A percentile compares a stretch with the other conserved stretches of the same genome.
These are phyloP conservation scores for Choiromyces venosus DNA, from an alignment of 495 filamentous ascomycete species.

Conservation along the genomic window DNA sequence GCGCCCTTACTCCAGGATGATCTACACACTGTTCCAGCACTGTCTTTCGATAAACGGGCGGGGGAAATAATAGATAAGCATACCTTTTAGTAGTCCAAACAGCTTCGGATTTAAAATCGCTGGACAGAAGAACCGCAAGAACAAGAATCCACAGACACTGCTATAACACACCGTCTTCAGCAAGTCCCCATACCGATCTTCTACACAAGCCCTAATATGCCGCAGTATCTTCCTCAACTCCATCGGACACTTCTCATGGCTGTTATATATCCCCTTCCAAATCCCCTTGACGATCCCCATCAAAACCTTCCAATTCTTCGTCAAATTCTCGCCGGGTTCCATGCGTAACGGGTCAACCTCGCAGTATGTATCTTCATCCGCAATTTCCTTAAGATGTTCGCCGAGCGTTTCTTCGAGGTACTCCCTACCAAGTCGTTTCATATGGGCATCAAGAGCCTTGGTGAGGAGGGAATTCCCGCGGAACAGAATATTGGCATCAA, in stretches of 20 bases:
- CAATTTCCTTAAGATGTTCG: slow-evolving; percentile 81
- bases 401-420: slow-evolving; percentile 83
- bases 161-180: slow-evolving; percentile 88
- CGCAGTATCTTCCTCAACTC: slow-evolving; percentile 85
- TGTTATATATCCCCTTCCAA: slow-evolving; percentile 75
- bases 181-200: slow-evolving; percentile 96
- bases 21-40: slow-evolving; percentile 49
- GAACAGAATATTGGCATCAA: slow-evolving; percentile 92
- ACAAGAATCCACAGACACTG: slow-evolving; percentile 93
- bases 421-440: slow-evolving; percentile 89
- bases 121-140: slow-evolving; percentile 92
- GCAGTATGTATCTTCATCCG: slow-evolving; percentile 80
- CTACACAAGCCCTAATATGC: slow-evolving; percentile 87
- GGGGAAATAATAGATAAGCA: slow-evolving; percentile 12
- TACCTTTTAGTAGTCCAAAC: slow-evolving; percentile 83
- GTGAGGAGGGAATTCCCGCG: slow-evolving; percentile 92
- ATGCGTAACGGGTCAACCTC: slow-evolving; percentile 86
- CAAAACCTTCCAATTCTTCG: slow-evolving; percentile 76
- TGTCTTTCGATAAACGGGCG: background rate
- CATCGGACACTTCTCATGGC: slow-evolving; percentile 66
- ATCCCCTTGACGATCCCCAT: slow-evolving; percentile 70
- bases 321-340: slow-evolving; percentile 63
- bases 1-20: slow-evolving; percentile 77
- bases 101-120: slow-evolving; percentile 94
- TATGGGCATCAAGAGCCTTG: slow-evolving; percentile 87